phyloP scores from a whole-genome alignment of 192 early-diverging fungal species.

The Backusella morwellensis region DNA sequence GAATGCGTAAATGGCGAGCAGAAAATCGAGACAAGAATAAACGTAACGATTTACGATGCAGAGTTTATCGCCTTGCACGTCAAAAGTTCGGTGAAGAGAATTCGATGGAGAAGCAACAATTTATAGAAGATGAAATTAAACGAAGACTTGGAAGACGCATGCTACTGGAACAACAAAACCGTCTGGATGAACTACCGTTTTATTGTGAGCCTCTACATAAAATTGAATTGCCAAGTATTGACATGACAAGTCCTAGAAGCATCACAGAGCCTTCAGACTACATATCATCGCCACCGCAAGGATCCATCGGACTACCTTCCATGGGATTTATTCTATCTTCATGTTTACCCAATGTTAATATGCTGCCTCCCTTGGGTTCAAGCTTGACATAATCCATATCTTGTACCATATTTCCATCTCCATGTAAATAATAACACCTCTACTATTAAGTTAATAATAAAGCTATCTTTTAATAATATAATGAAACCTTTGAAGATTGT shows the following conservation, averaged over 20 bases:
- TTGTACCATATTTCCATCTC: not conserved
- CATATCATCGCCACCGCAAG: not conserved
- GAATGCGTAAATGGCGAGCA: conserved; percentile 47
- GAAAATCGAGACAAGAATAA: conserved; percentile 52
- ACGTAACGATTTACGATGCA: conserved; percentile 65
- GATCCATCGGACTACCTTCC: not conserved
- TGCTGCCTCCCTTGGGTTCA: not conserved
- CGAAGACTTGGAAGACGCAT: conserved; percentile 30
- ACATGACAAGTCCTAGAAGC: not conserved
- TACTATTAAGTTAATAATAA: not conserved
- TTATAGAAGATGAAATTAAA: conserved; percentile 60
- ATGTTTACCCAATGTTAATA: not conserved
- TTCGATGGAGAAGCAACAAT: conserved; percentile 55
- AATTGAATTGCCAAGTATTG: conserved; percentile 9
- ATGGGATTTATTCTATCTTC: not conserved
- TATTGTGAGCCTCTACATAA: conserved; percentile 7
- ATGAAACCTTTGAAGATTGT: not conserved
- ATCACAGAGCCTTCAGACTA: not conserved
- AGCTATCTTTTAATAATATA: not conserved
- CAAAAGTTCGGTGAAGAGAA: conserved; percentile 59
- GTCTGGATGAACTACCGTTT: not conserved
- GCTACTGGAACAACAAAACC: not conserved
- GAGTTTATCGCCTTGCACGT: conserved; percentile 61
- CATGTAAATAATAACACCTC: not conserved
- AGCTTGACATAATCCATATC: not conserved